Evolutionary conservation across 202 grass and related monocot species (phyloP), one percentile per base, ranked within the genome.

Genomic region (Carex sylvatica): DNA sequence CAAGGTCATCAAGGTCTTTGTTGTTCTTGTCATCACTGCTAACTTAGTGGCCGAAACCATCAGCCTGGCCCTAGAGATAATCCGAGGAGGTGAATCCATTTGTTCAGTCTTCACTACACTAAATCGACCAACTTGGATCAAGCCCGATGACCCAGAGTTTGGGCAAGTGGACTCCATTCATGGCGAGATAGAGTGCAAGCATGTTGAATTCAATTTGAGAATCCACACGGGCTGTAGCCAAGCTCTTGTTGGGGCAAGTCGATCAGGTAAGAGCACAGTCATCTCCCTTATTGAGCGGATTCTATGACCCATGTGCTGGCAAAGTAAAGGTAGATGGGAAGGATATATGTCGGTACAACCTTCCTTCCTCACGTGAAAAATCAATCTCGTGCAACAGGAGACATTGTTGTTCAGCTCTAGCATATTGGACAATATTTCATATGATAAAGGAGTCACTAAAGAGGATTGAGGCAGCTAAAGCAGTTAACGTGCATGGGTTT

Each of bases 1-100:
- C 91, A 96, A 96, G 89, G 96, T 99, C 80, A 99, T 99, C 86
- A 99, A 99, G 86, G 93, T 99, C 61, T 99, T 99, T 69, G 93
- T 99, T 16, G 92, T 99, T 84, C 96, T 99, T 63, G 96, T 96
- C 14, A 90, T 99, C 49, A 99, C 96, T 15, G 93, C 96, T 59
- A 99, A 99, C 85, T 99, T 93, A 0, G 93, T 99, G 0, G 93
- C 96, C 0, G 93, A 99, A 84, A 95, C 96, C 0, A 91, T 99
- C 72, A 99, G 96, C 73, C 91, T 99, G 2, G 96, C 96, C 2
- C 96, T 93, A 0, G 93, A 99, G 83, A 99, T 99, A 11, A 64
- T 96, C 74, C 93, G 91, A 0, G 96, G 96, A 8, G 96, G 93
- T 0, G 93, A 99, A 61, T 99, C 96, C 4, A 99, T 99, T 26